phyloP scores from a whole-genome alignment of 1,284 basidiomycete genomes.

The Naganishia cerealis region DNA sequence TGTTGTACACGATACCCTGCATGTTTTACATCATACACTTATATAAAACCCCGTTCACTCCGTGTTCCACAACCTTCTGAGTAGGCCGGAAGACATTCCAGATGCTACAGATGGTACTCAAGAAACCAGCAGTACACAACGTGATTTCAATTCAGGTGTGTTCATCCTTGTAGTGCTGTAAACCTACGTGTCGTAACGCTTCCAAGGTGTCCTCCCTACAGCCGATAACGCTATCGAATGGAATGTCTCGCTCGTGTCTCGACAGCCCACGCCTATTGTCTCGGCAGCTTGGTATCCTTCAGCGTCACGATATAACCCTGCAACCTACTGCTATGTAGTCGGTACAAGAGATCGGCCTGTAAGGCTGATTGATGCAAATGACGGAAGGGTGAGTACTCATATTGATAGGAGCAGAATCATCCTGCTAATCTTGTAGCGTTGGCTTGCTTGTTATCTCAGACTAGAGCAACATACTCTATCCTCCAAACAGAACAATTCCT shows the following conservation, averaged over 20 bases:
- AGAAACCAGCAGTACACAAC: not conserved
- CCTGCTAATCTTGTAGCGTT: not conserved
- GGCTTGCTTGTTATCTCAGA: constrained; percentile 54
- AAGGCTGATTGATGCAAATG: constrained; percentile 71
- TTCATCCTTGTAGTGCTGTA: not conserved
- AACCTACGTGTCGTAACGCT: not conserved
- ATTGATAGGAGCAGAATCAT: not conserved
- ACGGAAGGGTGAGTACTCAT: constrained; percentile 65
- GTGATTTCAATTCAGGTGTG: no score
- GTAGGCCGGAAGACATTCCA: not conserved
- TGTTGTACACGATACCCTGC: constrained; percentile 21
- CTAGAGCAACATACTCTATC: constrained; percentile 85
- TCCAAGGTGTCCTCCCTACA: not conserved
- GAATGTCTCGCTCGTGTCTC: constrained; percentile 40
- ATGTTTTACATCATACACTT: not conserved
- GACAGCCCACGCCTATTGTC: constrained; percentile 68
- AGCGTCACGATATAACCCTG: constrained; percentile 62
- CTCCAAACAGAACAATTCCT: constrained; percentile 83
- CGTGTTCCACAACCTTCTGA: not conserved
- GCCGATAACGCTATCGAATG: not conserved
- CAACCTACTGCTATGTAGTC: constrained; percentile 74
- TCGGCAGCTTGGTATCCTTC: constrained; percentile 79
- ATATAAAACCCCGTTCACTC: constrained; percentile 9
- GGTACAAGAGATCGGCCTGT: constrained; percentile 79
- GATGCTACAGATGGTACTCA: not conserved